Conservation (phyloP, 352 stramenopile genomes). For the Phytophthora pisi region DNA sequence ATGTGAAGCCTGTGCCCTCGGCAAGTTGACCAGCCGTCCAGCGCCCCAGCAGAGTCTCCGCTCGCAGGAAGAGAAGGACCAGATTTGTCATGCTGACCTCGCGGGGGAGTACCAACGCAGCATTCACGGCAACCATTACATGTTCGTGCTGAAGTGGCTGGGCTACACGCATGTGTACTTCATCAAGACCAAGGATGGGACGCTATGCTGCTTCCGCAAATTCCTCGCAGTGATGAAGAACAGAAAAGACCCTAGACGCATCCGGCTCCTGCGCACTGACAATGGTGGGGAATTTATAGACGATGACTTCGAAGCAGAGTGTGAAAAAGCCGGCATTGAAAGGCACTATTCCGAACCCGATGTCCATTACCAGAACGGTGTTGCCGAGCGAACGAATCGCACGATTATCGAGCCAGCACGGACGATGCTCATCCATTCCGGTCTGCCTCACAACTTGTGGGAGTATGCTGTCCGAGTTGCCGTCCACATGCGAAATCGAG, state of each 20-base stretch:
- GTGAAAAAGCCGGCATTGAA: background rate
- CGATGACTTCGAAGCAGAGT: background rate
- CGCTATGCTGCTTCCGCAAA: background rate
- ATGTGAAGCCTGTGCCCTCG: too few relatives aligned
- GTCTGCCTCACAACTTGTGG: constrained; percentile 9
- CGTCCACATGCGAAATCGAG: constrained; percentile 8
- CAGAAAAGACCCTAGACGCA: too few relatives aligned
- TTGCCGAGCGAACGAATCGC: constrained; percentile 9
- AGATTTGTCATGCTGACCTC: too few relatives aligned
- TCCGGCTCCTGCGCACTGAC: constrained; percentile 2
- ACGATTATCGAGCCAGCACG: background rate
- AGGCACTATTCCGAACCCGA: constrained; percentile 11
- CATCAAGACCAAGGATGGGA: background rate
- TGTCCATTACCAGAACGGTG: constrained; percentile 11
- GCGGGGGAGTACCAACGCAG: too few relatives aligned
- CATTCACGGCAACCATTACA: too few relatives aligned
- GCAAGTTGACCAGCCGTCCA: too few relatives aligned
- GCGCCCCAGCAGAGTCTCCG: too few relatives aligned
- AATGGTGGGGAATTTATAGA: constrained; percentile 14
- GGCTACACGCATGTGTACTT: constrained; percentile 15
- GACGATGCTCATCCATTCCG: background rate
- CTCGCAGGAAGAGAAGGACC: too few relatives aligned
- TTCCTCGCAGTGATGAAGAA: background rate
- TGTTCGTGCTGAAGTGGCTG: constrained; percentile 7
- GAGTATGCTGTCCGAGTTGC: background rate